These are phyloP conservation scores for Hymenoscyphus linearis DNA, from an alignment of 2,329 filamentous ascomycete species.

Conservation along the genomic window DNA sequence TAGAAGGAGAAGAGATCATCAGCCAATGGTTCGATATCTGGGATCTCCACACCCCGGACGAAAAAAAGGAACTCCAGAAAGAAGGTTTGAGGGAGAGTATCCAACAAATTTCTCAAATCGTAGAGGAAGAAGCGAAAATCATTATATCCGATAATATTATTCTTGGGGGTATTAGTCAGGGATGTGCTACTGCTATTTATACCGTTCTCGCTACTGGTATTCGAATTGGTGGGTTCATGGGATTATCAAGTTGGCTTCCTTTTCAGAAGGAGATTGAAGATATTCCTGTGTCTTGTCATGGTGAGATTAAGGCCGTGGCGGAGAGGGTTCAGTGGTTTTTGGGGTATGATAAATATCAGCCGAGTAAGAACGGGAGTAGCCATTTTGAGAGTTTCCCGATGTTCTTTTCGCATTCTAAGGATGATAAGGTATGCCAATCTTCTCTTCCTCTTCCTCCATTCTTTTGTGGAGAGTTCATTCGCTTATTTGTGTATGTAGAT, in stretches of 20 bases:
- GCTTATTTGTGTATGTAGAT: not conserved
- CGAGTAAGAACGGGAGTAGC: no score
- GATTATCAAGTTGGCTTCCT: slow-evolving; percentile 33
- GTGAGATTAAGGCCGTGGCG: not conserved
- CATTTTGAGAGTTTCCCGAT: not conserved
- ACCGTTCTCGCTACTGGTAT: slow-evolving; percentile 32
- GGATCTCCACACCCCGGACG: slow-evolving; percentile 32
- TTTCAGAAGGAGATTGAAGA: slow-evolving; percentile 25
- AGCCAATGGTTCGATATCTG: slow-evolving; percentile 49
- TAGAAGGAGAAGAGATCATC: slow-evolving; percentile 21
- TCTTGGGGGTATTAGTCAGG: slow-evolving; percentile 43
- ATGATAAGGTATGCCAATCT: not conserved
- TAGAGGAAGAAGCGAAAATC: slow-evolving; percentile 33
- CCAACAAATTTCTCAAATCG: slow-evolving; percentile 29
- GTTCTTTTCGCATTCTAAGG: not conserved
- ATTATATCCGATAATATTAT: slow-evolving; percentile 37
- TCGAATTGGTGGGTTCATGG: slow-evolving; percentile 34
- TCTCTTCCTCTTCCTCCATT: not conserved
- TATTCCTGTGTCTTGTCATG: not conserved
- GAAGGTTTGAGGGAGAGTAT: slow-evolving; percentile 38
- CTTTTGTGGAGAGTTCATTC: not conserved
- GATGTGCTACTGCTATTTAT: slow-evolving; percentile 38
- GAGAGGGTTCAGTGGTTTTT: not conserved
- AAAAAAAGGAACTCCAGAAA: slow-evolving; percentile 39
- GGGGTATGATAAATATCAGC: not conserved